phyloP scores from a whole-genome alignment of 2,329 filamentous ascomycete species.

The Aspergillus melleus region DNA sequence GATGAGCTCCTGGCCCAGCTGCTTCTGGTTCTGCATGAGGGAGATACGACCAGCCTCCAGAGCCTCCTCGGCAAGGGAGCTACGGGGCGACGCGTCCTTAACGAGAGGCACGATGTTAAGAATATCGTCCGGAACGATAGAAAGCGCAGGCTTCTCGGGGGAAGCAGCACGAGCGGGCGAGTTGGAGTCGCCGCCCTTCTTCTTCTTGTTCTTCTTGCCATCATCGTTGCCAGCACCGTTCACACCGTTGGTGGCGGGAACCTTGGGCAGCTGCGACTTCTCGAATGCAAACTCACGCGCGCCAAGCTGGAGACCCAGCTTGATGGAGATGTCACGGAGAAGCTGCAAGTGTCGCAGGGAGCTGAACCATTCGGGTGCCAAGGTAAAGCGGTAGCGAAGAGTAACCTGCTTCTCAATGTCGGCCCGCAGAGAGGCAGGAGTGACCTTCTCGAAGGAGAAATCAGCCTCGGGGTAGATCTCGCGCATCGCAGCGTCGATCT shows the following conservation, averaged over 20 bases:
- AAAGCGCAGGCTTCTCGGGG: constrained; percentile 51
- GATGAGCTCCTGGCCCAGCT: constrained; percentile 91
- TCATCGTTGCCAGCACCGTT: constrained; percentile 39
- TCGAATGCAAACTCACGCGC: constrained; percentile 74
- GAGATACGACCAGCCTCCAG: constrained; percentile 94
- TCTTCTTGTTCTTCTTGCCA: constrained; percentile 60
- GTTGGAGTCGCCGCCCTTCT: constrained; percentile 53
- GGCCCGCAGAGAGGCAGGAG: constrained; percentile 67
- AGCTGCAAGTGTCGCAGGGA: constrained; percentile 75
- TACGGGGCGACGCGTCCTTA: constrained; percentile 91
- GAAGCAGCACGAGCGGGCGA: constrained; percentile 48
- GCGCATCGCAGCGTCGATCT: constrained; percentile 73
- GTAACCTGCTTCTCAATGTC: constrained; percentile 71
- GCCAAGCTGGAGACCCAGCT: constrained; percentile 84
- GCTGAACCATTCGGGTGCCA: constrained; percentile 68
- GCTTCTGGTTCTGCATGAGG: constrained; percentile 91
- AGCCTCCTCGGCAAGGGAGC: constrained; percentile 88
- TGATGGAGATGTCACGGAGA: constrained; percentile 83
- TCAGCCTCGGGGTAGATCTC: constrained; percentile 78
- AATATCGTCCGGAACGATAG: constrained; percentile 82
- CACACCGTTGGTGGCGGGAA: constrained; percentile 40
- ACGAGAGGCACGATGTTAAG: constrained; percentile 91
- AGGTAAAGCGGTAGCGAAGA: constrained; percentile 73
- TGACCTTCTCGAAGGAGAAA: constrained; percentile 76
- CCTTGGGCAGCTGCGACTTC: constrained; percentile 41